phyloP scores from a whole-genome alignment of 2,329 filamentous ascomycete genomes.

The Rhynchosporium graminicola region DNA sequence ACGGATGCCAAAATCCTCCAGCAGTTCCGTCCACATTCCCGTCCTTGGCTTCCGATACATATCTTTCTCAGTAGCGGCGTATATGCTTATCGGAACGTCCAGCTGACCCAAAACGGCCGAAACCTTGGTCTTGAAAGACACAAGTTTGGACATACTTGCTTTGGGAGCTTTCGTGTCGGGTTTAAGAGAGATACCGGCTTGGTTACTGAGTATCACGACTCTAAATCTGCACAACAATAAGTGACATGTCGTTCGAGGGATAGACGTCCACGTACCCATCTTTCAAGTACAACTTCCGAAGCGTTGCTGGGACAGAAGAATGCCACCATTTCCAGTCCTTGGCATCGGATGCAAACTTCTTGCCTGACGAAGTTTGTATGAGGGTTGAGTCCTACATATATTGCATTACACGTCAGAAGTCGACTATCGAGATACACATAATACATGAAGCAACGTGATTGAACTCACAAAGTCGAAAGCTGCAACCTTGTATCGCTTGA shows the following conservation, averaged over 20 bases:
- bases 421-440: neutral
- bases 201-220: constrained; percentile 83
- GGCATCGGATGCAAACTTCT: constrained; percentile 69
- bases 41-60: constrained; percentile 81
- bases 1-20: constrained; percentile 51
- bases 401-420: constrained; percentile 11
- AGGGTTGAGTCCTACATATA: constrained; percentile 76
- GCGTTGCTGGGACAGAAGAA: constrained; percentile 61
- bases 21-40: constrained; percentile 81
- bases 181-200: constrained; percentile 77
- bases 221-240: constrained; percentile 56
- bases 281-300: constrained; percentile 65
- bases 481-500: constrained; percentile 60
- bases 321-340: constrained; percentile 97
- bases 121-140: constrained; percentile 82
- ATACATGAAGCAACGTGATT: neutral
- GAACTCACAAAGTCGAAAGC: constrained; percentile 65
- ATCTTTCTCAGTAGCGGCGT: constrained; percentile 84
- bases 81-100: constrained; percentile 75
- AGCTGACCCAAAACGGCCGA: constrained; percentile 68
- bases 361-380: constrained; percentile 77
- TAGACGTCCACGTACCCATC: constrained; percentile 57
- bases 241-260: neutral
- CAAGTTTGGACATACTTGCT: constrained; percentile 64
- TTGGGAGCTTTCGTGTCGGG: constrained; percentile 70